phyloP scores from a whole-genome alignment of 352 stramenopile species.

The Phytophthora fragariaefolia region DNA sequence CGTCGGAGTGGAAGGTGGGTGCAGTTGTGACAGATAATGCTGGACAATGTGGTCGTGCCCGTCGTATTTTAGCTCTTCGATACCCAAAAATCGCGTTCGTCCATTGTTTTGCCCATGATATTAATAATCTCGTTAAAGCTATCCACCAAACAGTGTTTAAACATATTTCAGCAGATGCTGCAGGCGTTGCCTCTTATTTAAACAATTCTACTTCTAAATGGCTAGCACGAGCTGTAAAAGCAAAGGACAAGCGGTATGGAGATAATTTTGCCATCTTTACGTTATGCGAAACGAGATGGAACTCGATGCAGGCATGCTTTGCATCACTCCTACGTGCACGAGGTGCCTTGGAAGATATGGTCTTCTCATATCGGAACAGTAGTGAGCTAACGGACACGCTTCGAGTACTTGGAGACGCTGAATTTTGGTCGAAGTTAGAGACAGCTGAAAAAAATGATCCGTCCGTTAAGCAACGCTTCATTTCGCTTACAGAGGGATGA shows the following conservation, averaged over 20 bases:
- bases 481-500: constrained; percentile 14
- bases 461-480: constrained; percentile 2
- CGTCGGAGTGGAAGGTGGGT: constrained; percentile 9
- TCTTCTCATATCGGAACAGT: constrained; percentile 11
- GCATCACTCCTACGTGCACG: constrained; percentile 15
- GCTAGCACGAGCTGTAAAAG: constrained; percentile 3
- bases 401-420: neutral
- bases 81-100: constrained; percentile 24
- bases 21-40: constrained; percentile 24
- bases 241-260: constrained; percentile 13
- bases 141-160: constrained; percentile 17
- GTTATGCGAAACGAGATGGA: constrained; percentile 17
- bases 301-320: constrained; percentile 20
- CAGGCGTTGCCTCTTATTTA: constrained; percentile 8
- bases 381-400: neutral
- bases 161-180: constrained; percentile 5
- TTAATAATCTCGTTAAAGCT: constrained; percentile 31
- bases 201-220: constrained; percentile 26
- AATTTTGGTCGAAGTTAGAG: constrained; percentile 8
- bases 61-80: constrained; percentile 21
- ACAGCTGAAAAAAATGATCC: constrained; percentile 2
- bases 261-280: constrained; percentile 12
- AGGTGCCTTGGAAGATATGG: constrained; percentile 9
- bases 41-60: constrained; percentile 17
- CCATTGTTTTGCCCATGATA: constrained; percentile 19